Conservation (phyloP, 2,329 filamentous ascomycete genomes). For the Bipolaris zeicola region DNA sequence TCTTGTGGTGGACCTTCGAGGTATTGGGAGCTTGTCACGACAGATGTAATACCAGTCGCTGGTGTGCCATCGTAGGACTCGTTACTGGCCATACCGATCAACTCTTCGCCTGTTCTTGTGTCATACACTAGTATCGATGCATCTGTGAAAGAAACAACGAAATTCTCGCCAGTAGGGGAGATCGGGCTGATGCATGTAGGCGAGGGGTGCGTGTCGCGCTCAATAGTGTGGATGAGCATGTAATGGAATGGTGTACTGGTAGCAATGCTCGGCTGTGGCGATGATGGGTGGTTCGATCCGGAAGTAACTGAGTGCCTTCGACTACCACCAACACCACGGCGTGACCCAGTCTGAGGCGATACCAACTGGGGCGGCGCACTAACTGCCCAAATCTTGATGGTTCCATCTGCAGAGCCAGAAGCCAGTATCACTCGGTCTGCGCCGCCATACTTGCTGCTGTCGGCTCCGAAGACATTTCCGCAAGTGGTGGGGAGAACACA, state of each 20-base stretch:
- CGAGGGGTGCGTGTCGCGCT: slow-evolving; percentile 70
- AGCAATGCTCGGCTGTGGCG: slow-evolving; percentile 85
- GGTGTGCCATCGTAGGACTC: slow-evolving; percentile 91
- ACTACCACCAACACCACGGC: slow-evolving; percentile 73
- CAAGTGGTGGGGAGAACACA: slow-evolving; percentile 88
- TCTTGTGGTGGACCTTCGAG: slow-evolving; percentile 69
- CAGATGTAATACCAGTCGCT: slow-evolving; percentile 83
- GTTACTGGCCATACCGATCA: slow-evolving; percentile 88
- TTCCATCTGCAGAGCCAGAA: slow-evolving; percentile 88
- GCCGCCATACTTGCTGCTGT: slow-evolving; percentile 73
- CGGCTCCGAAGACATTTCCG: slow-evolving; percentile 76
- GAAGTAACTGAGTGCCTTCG: slow-evolving; percentile 92
- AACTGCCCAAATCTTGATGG: slow-evolving; percentile 91
- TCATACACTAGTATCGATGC: slow-evolving; percentile 91
- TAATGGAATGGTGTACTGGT: slow-evolving; percentile 86
- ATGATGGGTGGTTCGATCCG: slow-evolving; percentile 87
- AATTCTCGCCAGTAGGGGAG: slow-evolving; percentile 80
- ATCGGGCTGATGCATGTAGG: slow-evolving; percentile 93
- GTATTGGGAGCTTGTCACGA: slow-evolving; percentile 84
- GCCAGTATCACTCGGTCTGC: slow-evolving; percentile 88
- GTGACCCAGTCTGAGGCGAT: slow-evolving; percentile 75
- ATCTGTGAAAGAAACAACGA: slow-evolving; percentile 92
- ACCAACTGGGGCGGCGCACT: slow-evolving; percentile 86
- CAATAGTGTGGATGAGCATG: slow-evolving; percentile 85
- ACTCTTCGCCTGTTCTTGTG: slow-evolving; percentile 86